Evolutionary conservation across 345 rosid species (phyloP).

Genomic region (Linum trigynum): DNA sequence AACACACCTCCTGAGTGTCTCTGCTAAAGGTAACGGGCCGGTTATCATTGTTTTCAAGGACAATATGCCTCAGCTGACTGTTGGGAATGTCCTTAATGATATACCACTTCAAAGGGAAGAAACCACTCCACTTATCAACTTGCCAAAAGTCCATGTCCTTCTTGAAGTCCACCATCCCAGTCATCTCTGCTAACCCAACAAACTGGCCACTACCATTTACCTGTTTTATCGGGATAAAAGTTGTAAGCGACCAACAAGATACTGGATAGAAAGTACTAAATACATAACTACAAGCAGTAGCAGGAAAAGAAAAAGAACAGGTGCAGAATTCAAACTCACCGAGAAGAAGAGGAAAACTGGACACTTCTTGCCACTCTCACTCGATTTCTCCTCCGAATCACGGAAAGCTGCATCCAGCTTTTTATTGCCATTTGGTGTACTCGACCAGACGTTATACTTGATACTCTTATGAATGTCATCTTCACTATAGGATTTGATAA

Average conservation of each 20-base stretch:
- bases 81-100: conserved; percentile 22
- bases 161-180: conserved; percentile 15
- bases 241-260: not conserved
- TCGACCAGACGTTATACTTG: conserved; percentile 66
- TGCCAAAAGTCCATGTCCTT: conserved; percentile 18
- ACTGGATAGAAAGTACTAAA: not conserved
- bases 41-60: conserved; percentile 23
- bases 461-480: conserved; percentile 61
- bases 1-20: conserved; percentile 19
- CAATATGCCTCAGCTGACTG: conserved; percentile 12
- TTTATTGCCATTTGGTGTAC: conserved; percentile 58
- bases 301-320: too few relatives aligned
- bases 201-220: conserved; percentile 23
- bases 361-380: conserved; percentile 10
- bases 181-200: conserved; percentile 20
- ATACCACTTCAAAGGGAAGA: conserved; percentile 20
- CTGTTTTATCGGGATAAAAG: not conserved
- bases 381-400: conserved; percentile 32
- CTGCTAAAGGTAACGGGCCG: conserved; percentile 18
- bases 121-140: conserved; percentile 23
- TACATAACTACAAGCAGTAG: not conserved
- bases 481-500: conserved; percentile 62
- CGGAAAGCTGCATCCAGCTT: conserved; percentile 46
- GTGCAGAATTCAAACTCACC: not conserved
- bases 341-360: conserved; percentile 23